Percentiles rank a stretch among this genome's conserved stretches.
Conservation (phyloP, 78 protist species). For the Creolimax fragrantissima region DNA sequence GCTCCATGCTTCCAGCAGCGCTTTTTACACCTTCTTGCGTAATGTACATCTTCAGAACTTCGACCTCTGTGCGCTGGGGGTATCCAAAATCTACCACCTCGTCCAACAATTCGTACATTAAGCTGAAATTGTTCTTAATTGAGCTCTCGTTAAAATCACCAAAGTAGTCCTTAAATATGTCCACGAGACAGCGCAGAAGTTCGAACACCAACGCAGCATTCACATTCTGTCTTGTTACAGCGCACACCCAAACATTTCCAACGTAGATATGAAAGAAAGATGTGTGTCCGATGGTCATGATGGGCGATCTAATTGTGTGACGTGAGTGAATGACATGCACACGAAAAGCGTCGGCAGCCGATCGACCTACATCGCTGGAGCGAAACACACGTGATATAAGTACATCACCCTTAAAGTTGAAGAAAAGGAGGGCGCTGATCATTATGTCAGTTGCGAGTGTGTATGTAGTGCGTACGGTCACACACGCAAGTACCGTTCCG, state of each 20-base stretch:
- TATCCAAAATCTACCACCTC: slow-evolving; percentile 97
- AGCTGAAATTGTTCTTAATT: slow-evolving; percentile 50
- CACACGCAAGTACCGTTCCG: no score
- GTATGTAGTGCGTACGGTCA: no score
- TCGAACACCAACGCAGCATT: slow-evolving; percentile 82
- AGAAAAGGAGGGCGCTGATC: not conserved
- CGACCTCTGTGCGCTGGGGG: slow-evolving; percentile 85
- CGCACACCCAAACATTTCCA: slow-evolving; percentile 70
- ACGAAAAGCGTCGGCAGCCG: slow-evolving; percentile 72
- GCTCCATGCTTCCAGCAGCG: not conserved
- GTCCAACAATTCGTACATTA: slow-evolving; percentile 76
- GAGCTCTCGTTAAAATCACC: slow-evolving; percentile 39
- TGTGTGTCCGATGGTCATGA: slow-evolving; percentile 56
- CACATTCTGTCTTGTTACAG: slow-evolving; percentile 73
- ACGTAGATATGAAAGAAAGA: slow-evolving; percentile 64
- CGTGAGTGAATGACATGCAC: slow-evolving; percentile 52
- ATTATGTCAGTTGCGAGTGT: no score
- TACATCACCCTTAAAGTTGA: slow-evolving; percentile 1
- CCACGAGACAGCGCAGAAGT: slow-evolving; percentile 26
- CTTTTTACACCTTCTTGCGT: slow-evolving; percentile 76
- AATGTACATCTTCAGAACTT: slow-evolving; percentile 61
- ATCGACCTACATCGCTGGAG: slow-evolving; percentile 24
- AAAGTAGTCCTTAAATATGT: slow-evolving; percentile 8
- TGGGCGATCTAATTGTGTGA: slow-evolving; percentile 56
- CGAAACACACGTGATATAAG: not conserved